Percentiles rank a stretch among this genome's conserved stretches.
Evolutionary conservation across 2,329 filamentous ascomycete species (phyloP).

Genomic region (Parasarocladium wereldwijsianum): DNA sequence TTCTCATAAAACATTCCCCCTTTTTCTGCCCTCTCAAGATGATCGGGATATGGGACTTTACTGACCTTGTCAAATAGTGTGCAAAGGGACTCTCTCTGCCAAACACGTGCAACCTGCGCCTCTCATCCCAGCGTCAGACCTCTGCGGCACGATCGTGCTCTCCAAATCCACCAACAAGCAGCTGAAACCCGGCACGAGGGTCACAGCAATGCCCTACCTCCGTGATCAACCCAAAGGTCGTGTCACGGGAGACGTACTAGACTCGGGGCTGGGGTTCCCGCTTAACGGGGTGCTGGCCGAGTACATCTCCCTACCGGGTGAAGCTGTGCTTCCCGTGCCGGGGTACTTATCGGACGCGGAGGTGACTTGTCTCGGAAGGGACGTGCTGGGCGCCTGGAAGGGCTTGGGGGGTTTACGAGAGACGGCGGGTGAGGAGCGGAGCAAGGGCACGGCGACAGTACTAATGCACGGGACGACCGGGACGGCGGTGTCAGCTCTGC

Average conservation of each 20-base stretch:
- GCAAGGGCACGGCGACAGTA: conserved; percentile 26
- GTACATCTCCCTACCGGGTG: conserved; percentile 8
- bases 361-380: conserved; percentile 8
- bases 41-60: no score
- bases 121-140: conserved; percentile 3
- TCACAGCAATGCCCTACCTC: conserved; percentile 7
- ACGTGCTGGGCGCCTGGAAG: conserved; percentile 9
- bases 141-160: conserved; percentile 3
- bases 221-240: conserved; percentile 6
- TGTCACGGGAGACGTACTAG: conserved; percentile 6
- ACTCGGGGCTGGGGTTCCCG: conserved; percentile 4
- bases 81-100: conserved; percentile 3
- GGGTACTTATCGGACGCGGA: conserved; percentile 9
- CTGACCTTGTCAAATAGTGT: conserved; percentile 3
- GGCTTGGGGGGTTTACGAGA: conserved; percentile 5
- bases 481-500: conserved; percentile 26
- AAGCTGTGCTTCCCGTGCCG: conserved; percentile 8
- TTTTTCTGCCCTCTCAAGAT: not conserved
- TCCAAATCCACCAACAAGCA: conserved; percentile 1
- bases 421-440: conserved; percentile 5
- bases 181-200: conserved; percentile 8
- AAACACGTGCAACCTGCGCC: conserved; percentile 1
- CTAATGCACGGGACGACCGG: conserved; percentile 34
- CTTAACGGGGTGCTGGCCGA: conserved; percentile 6
- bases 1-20: not conserved